Conservation (phyloP, 345 rosid genomes). For the Excoecaria agallocha region DNA sequence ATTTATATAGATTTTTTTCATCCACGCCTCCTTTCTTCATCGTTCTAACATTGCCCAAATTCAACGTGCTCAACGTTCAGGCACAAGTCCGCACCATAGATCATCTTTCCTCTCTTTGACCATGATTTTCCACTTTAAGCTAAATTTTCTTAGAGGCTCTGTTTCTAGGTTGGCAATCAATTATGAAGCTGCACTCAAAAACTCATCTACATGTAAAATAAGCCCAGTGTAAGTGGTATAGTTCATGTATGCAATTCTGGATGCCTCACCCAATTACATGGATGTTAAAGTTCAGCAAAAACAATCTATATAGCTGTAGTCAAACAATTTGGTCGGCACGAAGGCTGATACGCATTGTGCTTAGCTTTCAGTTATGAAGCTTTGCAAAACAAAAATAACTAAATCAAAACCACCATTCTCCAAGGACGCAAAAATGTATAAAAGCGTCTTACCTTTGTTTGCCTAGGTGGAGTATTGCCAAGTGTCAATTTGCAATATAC, state of each 20-base stretch:
- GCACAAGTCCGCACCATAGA: too few species aligned
- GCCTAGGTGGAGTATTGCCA: slow-evolving; percentile 81
- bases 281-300: neutral
- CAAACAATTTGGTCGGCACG: neutral
- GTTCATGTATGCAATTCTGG: neutral
- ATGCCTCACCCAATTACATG: neutral
- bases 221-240: too few species aligned
- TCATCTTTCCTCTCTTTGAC: neutral
- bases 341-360: neutral
- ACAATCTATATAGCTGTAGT: neutral
- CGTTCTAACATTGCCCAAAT: neutral
- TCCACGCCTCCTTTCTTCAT: neutral
- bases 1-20: neutral
- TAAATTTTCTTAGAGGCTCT: neutral
- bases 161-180: neutral
- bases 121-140: slow-evolving; percentile 1
- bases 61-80: neutral
- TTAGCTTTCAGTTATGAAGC: neutral
- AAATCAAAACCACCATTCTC: neutral
- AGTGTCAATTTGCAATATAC: slow-evolving; percentile 91
- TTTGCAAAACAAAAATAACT: neutral
- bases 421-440: neutral
- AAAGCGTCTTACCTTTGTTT: slow-evolving; percentile 60
- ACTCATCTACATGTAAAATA: neutral
- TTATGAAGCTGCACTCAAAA: neutral